A percentile compares a stretch with the other conserved stretches of the same genome.
These are phyloP conservation scores for Phytopythium chamaehyphon DNA, from an alignment of 352 stramenopile genomes.

Conservation along the genomic window DNA sequence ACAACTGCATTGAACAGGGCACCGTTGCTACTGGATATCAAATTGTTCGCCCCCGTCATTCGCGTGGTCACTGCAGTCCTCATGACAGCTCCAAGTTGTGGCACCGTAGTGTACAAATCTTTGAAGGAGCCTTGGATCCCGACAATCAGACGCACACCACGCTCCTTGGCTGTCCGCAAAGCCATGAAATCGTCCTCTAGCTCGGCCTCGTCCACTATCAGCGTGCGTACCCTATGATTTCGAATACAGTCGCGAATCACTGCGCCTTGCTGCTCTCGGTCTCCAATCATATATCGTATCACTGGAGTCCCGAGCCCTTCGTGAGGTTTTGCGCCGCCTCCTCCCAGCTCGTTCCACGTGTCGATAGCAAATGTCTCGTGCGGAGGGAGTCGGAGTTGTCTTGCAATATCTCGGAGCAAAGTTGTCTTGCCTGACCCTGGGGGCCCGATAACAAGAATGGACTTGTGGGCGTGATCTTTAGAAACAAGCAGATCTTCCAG, in stretches of 20 bases:
- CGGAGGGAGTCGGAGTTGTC: neutral
- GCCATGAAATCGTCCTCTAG: neutral
- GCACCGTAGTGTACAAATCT: neutral
- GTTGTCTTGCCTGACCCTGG: constrained; percentile 1
- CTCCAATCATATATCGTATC: neutral
- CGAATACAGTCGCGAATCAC: neutral
- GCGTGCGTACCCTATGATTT: neutral
- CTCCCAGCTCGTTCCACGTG: constrained; percentile 1
- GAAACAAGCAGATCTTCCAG: neutral
- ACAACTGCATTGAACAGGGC: neutral
- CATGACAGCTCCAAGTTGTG: neutral
- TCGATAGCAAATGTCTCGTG: neutral
- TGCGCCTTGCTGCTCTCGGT: neutral
- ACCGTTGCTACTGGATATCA: neutral
- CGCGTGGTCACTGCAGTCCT: neutral
- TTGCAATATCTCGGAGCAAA: constrained; percentile 4
- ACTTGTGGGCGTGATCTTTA: neutral
- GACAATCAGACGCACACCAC: neutral
- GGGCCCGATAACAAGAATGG: neutral
- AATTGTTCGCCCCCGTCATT: neutral
- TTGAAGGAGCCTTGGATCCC: neutral
- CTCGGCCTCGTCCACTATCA: constrained; percentile 3
- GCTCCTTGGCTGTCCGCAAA: neutral
- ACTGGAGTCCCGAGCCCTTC: neutral
- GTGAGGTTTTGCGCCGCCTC: neutral